A percentile compares a stretch with the other conserved stretches of the same genome.
phyloP scores from a whole-genome alignment of 2,329 filamentous ascomycete genomes.

The Rugonectria rugulosa region DNA sequence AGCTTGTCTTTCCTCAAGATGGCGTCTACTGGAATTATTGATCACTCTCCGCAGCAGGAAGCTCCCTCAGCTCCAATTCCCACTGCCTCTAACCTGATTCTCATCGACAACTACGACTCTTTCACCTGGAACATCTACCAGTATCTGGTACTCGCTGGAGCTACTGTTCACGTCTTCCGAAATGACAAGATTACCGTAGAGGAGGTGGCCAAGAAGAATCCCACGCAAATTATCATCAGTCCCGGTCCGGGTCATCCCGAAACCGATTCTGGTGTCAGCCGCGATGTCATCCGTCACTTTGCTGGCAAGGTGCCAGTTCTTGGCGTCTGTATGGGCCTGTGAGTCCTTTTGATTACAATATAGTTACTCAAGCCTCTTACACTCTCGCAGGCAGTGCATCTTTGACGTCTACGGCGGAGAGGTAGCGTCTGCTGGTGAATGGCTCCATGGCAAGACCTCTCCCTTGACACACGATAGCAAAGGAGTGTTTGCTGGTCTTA shows the following conservation, averaged over 20 bases:
- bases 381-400: constrained; percentile 79
- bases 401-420: constrained; percentile 92
- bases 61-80: constrained; percentile 75
- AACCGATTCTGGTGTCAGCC: constrained; percentile 92
- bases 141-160: constrained; percentile 95
- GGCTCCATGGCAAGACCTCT: constrained; percentile 96
- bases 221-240: constrained; percentile 93
- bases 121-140: constrained; percentile 99
- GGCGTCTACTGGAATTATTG: constrained; percentile 62
- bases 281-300: constrained; percentile 89
- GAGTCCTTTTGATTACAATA: constrained; percentile 22
- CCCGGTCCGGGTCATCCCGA: constrained; percentile 93
- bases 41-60: constrained; percentile 89
- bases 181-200: constrained; percentile 92
- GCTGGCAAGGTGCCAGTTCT: constrained; percentile 93
- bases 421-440: constrained; percentile 93
- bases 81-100: constrained; percentile 86
- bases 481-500: constrained; percentile 87
- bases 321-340: constrained; percentile 99
- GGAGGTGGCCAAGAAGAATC: constrained; percentile 81
- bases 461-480: constrained; percentile 87
- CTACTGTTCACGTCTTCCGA: constrained; percentile 85
- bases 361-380: constrained; percentile 5
- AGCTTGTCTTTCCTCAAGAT: constrained; percentile 46
- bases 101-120: constrained; percentile 99